phyloP scores from a whole-genome alignment of 2,329 filamentous ascomycete species.

The Madurella mycetomatis region DNA sequence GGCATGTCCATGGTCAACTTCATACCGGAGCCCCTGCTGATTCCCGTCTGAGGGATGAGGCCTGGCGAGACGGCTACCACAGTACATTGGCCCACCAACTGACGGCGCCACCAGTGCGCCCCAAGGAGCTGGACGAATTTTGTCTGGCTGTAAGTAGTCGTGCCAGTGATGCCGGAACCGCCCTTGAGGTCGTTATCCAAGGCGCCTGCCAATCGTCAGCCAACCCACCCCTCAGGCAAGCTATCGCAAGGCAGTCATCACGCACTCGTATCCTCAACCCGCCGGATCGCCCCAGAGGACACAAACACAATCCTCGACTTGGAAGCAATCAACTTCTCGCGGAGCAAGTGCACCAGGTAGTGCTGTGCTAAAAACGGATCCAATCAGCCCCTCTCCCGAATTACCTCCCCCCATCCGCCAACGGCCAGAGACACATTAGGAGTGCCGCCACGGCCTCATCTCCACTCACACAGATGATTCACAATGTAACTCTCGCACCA shows the following conservation, averaged over 20 bases:
- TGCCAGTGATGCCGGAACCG: conserved; percentile 31
- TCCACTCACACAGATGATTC: conserved; percentile 49
- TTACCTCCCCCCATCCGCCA: no score
- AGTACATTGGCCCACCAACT: conserved; percentile 40
- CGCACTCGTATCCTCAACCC: conserved; percentile 37
- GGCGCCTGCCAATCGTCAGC: conserved; percentile 24
- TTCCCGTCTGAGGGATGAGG: conserved; percentile 45
- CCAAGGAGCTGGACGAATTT: conserved; percentile 50
- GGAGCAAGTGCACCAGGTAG: conserved; percentile 47
- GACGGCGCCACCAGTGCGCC: conserved; percentile 53
- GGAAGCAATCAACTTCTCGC: conserved; percentile 44
- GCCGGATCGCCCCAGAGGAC: conserved; percentile 45
- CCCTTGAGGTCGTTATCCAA: conserved; percentile 39
- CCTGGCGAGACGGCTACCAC: conserved; percentile 53
- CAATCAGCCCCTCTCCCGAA: no score
- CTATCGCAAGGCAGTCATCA: neutral
- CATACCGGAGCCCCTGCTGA: conserved; percentile 33
- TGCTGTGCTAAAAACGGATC: conserved; percentile 43
- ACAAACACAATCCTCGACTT: conserved; percentile 46
- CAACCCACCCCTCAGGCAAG: neutral
- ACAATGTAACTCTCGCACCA: conserved; percentile 50
- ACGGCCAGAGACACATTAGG: no score
- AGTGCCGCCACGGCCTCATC: no score
- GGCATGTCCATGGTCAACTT: conserved; percentile 32
- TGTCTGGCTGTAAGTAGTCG: conserved; percentile 37